Evolutionary conservation across 805 yeast species (phyloP).

Genomic region (Naumovozyma baii): DNA sequence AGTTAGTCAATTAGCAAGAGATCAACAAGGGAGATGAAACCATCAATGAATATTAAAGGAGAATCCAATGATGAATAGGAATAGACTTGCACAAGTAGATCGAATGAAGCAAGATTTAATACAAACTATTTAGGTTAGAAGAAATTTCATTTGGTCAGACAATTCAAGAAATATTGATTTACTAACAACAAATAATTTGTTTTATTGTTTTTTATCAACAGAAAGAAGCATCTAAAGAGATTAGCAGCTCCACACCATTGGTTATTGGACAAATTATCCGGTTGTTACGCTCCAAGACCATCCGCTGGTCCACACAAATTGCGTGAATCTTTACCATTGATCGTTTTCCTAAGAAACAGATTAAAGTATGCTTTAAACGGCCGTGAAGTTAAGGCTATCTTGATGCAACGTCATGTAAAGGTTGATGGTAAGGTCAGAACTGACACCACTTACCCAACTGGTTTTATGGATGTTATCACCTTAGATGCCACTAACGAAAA

Average conservation of each 20-base stretch:
- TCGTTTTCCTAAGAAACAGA: conserved; percentile 96
- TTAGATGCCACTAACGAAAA: conserved; percentile 97
- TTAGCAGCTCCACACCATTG: conserved; percentile 99
- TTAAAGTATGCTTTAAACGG: conserved; percentile 98
- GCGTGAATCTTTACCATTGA: conserved; percentile 95
- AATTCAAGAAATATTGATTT: background rate
- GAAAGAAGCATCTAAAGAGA: conserved; percentile 97
- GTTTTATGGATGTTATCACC: conserved; percentile 98
- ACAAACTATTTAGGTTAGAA: too few species aligned
- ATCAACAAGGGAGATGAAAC: too few species aligned
- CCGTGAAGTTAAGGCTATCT: conserved; percentile 95
- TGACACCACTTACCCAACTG: conserved; percentile 97
- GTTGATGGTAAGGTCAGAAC: conserved; percentile 99
- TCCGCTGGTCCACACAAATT: conserved; percentile 99
- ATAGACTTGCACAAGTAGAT: too few species aligned
- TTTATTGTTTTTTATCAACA: background rate
- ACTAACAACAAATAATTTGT: background rate
- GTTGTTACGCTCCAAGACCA: conserved; percentile 99
- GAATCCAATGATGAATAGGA: background rate
- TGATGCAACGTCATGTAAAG: conserved; percentile 96
- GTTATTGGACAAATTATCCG: conserved; percentile 99
- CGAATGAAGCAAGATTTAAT: too few species aligned
- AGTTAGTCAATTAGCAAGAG: too few species aligned
- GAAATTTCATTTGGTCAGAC: too few species aligned
- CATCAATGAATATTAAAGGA: background rate